These are phyloP conservation scores for Penicillium samsonianum DNA, from an alignment of 495 filamentous ascomycete genomes.

Conservation along the genomic window DNA sequence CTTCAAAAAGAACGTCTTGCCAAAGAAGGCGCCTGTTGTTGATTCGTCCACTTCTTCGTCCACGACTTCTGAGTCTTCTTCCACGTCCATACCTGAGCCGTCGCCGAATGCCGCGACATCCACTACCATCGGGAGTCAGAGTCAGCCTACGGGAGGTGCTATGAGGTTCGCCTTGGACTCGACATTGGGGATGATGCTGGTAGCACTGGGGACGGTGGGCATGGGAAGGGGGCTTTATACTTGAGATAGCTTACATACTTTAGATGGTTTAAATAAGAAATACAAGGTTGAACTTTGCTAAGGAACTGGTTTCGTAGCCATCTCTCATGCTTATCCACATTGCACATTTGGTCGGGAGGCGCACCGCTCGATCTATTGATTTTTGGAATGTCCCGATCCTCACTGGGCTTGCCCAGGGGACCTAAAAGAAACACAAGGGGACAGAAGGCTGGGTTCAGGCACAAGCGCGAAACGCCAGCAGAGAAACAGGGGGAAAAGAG, in stretches of 20 bases:
- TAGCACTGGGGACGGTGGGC: conserved; percentile 18
- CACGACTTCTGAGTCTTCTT: conserved; percentile 14
- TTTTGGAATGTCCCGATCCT: conserved; percentile 35
- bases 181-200: conserved; percentile 8
- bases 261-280: conserved; percentile 7
- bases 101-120: conserved; percentile 4
- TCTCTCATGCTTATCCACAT: conserved; percentile 42
- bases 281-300: conserved; percentile 14
- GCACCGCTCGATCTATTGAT: conserved; percentile 33
- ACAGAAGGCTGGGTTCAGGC: conserved; percentile 27
- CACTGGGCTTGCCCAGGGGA: conserved; percentile 18
- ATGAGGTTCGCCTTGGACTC: conserved; percentile 6
- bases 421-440: conserved; percentile 30
- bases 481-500: conserved; percentile 28
- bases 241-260: conserved; percentile 5
- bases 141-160: conserved; percentile 11
- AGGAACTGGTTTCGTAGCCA: conserved; percentile 32
- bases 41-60: conserved; percentile 13
- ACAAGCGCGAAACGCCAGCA: conserved; percentile 28
- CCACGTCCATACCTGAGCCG: background rate
- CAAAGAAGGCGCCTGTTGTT: conserved; percentile 7
- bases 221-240: conserved; percentile 24
- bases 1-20: conserved; percentile 42
- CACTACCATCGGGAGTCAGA: conserved; percentile 1
- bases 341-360: conserved; percentile 33